phyloP scores from a whole-genome alignment of 1,284 basidiomycete species.

The Apiotrichum porosum region DNA sequence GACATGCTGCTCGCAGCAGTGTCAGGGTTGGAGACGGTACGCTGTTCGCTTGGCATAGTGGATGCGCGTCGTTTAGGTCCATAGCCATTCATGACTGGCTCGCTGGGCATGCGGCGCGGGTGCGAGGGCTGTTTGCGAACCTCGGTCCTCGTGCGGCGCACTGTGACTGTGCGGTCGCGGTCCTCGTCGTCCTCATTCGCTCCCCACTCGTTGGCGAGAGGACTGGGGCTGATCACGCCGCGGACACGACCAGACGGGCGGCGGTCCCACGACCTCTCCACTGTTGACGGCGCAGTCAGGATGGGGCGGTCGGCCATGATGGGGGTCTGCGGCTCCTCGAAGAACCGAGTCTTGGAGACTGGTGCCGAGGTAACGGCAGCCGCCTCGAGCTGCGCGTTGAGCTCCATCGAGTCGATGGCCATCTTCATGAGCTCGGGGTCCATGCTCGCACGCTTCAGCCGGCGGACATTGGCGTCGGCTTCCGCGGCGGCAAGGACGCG shows the following conservation, averaged over 20 bases:
- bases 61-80: neutral
- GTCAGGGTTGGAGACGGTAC: neutral
- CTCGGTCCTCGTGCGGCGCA: constrained; percentile 16
- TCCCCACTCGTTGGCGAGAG: constrained; percentile 41
- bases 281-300: too few relatives aligned
- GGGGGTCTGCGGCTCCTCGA: constrained; percentile 17
- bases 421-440: constrained; percentile 24
- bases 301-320: too few relatives aligned
- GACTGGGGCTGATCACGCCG: constrained; percentile 41
- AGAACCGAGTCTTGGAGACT: constrained; percentile 38
- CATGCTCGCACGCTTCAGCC: constrained; percentile 39
- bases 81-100: constrained; percentile 1
- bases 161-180: neutral
- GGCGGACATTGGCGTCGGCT: constrained; percentile 41
- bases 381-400: constrained; percentile 16
- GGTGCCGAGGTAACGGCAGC: constrained; percentile 29
- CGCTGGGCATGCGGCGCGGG: constrained; percentile 15
- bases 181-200: constrained; percentile 15
- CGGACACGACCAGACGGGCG: constrained; percentile 9
- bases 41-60: neutral
- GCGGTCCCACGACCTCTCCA: neutral
- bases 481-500: constrained; percentile 28
- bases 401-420: constrained; percentile 9
- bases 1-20: neutral
- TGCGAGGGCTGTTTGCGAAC: neutral